phyloP scores from a whole-genome alignment of 495 filamentous ascomycete genomes.

The Penicillium ochrochloron region DNA sequence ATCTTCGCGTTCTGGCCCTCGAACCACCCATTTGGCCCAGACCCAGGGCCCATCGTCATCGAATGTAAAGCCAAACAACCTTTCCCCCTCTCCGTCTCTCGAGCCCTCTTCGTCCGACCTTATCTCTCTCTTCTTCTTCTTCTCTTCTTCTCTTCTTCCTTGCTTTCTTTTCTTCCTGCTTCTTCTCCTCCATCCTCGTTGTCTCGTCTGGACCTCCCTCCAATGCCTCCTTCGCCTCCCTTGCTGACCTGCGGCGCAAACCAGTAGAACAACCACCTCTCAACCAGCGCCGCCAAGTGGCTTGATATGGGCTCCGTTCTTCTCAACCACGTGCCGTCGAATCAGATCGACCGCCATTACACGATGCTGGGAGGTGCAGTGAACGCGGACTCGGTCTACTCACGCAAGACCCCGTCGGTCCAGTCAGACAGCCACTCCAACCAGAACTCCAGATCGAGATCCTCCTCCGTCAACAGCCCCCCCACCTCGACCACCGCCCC shows the following conservation, averaged over 20 bases:
- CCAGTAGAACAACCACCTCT: background rate
- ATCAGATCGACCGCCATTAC: slow-evolving; percentile 42
- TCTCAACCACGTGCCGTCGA: slow-evolving; percentile 52
- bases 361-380: slow-evolving; percentile 57
- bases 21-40: slow-evolving; percentile 3
- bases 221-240: slow-evolving; percentile 22
- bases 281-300: slow-evolving; percentile 7
- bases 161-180: slow-evolving; percentile 12
- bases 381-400: slow-evolving; percentile 47
- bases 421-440: slow-evolving; percentile 11
- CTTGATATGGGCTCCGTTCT: slow-evolving; percentile 54
- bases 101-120: background rate
- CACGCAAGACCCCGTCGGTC: slow-evolving; percentile 24
- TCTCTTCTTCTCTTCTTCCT: slow-evolving; percentile 15
- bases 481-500: slow-evolving; percentile 48
- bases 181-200: slow-evolving; percentile 6
- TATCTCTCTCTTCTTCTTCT: slow-evolving; percentile 8
- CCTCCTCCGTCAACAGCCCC: slow-evolving; percentile 41
- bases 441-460: slow-evolving; percentile 41
- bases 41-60: slow-evolving; percentile 29
- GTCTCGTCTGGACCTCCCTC: slow-evolving; percentile 17
- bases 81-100: slow-evolving; percentile 24
- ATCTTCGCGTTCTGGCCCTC: slow-evolving; percentile 8
- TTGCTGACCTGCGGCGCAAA: slow-evolving; percentile 23
- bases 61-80: slow-evolving; percentile 21